Percentiles rank a stretch among this genome's conserved stretches.
Evolutionary conservation across 768 basidiomycete genomes (phyloP).

Genomic region (Coprinopsis strossmayeri): DNA sequence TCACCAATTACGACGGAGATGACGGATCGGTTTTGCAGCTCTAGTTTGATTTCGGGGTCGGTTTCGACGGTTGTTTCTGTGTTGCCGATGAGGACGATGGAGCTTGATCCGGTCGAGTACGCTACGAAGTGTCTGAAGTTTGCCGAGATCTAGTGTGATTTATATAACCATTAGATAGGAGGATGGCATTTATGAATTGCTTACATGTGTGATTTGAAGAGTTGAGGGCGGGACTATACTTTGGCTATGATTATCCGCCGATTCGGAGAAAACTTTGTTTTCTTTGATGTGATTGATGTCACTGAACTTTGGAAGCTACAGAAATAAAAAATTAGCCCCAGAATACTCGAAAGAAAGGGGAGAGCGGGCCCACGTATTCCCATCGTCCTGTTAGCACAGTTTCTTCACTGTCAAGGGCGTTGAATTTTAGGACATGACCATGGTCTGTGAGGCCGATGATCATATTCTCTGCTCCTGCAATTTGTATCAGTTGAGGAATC

Average conservation of each 20-base stretch:
- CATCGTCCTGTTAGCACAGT: slow-evolving; percentile 37
- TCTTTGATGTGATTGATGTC: slow-evolving; percentile 46
- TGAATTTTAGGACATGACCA: slow-evolving; percentile 70
- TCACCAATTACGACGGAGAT: slow-evolving; percentile 90
- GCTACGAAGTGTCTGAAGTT: slow-evolving; percentile 79
- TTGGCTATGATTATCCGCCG: slow-evolving; percentile 19
- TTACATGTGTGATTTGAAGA: slow-evolving; percentile 73
- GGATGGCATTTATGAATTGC: background rate
- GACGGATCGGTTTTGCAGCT: slow-evolving; percentile 68
- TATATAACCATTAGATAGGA: slow-evolving; percentile 9
- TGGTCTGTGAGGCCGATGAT: slow-evolving; percentile 76
- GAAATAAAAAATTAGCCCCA: slow-evolving; percentile 7
- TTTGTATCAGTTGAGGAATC: slow-evolving; percentile 61
- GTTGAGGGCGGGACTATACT: slow-evolving; percentile 27
- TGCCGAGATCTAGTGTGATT: slow-evolving; percentile 62
- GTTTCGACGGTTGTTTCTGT: slow-evolving; percentile 34
- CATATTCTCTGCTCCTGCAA: no score
- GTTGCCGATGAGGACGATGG: slow-evolving; percentile 71
- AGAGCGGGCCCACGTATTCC: slow-evolving; percentile 56
- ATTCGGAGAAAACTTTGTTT: slow-evolving; percentile 35
- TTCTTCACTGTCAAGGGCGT: slow-evolving; percentile 35
- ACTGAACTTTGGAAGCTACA: slow-evolving; percentile 69
- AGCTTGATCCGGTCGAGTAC: slow-evolving; percentile 64
- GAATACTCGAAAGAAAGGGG: background rate
- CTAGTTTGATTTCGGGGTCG: slow-evolving; percentile 58